Percentiles rank a stretch among this genome's conserved stretches.
These are phyloP conservation scores for Microbotryum scabiosae DNA, from an alignment of 1,284 basidiomycete genomes.

Conservation along the genomic window DNA sequence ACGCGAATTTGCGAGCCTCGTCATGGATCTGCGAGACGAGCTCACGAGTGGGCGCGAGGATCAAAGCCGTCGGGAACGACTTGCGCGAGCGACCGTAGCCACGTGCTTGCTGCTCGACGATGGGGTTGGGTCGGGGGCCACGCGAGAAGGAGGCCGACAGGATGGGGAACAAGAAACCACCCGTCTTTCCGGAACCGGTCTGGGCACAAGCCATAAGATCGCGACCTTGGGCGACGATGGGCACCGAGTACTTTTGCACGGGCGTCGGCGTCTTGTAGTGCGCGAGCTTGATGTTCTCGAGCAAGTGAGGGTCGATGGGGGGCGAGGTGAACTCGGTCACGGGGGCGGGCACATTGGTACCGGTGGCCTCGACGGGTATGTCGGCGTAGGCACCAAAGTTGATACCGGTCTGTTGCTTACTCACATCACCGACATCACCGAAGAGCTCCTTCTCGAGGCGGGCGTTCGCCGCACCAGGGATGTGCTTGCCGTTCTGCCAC, in stretches of 20 bases:
- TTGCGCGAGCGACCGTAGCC: slow-evolving; percentile 68
- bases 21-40: slow-evolving; percentile 99
- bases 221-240: slow-evolving; percentile 80
- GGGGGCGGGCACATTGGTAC: slow-evolving; percentile 88
- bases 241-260: slow-evolving; percentile 99
- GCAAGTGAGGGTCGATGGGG: slow-evolving; percentile 82
- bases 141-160: slow-evolving; percentile 83
- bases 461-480: slow-evolving; percentile 68
- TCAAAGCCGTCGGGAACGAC: slow-evolving; percentile 89
- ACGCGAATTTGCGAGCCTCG: slow-evolving; percentile 97
- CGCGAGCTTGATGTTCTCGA: slow-evolving; percentile 90
- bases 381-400: slow-evolving; percentile 99
- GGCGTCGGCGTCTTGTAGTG: slow-evolving; percentile 93
- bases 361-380: slow-evolving; percentile 97
- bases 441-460: slow-evolving; percentile 93
- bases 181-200: slow-evolving; percentile 99
- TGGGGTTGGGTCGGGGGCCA: slow-evolving; percentile 65
- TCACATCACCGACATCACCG: slow-evolving; percentile 71
- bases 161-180: slow-evolving; percentile 98
- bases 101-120: slow-evolving; percentile 43
- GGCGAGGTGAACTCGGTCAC: slow-evolving; percentile 78
- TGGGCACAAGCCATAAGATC: slow-evolving; percentile 99
- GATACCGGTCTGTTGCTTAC: slow-evolving; percentile 75
- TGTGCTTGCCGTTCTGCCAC: slow-evolving; percentile 86
- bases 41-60: slow-evolving; percentile 95